Evolutionary conservation across 345 rosid genomes (phyloP), one percentile per base, ranked within the genome.

Genomic region (Aegle marmelos): DNA sequence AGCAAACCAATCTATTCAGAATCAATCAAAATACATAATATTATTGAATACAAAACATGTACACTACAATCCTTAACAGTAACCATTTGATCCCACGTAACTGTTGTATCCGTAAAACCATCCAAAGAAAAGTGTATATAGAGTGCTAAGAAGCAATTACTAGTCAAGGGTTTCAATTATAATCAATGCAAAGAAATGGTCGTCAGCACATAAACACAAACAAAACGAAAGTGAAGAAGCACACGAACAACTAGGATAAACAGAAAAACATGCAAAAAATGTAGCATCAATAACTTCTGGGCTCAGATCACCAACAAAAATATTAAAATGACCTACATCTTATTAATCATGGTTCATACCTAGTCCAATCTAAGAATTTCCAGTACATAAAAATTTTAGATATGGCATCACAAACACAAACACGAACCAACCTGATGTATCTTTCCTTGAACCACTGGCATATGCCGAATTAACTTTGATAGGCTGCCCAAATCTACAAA

Each of bases 391-490:
- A 72, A n/a, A 28, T 64, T 78, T 65, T 28, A 25, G 66, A 54
- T 17, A 36, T n/a, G 59, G 64, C 60, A 70, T 64, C 19, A 69
- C 28, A 39, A 73, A 39, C 70, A 56, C 31, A 27, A 78, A 72
- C 58, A 34, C 16, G 50, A 84, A 72, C 89, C 64, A 82, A 94
- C 99, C n/a, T n/a, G n/a, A n/a, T n/a, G n/a, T n/a, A n/a, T n/a
- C n/a, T n/a, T n/a, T n/a, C n/a, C n/a, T n/a, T n/a, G n/a, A n/a
- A 79, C 95, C 97, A 87, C 93, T 96, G 66, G 97, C 94, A 87
- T 96, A 96, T 50, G 99, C 99, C 99, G 98, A 96, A 76, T 96
- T 96, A 76, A 96, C 99, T 85, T 96, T 94, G 83, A 77, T n/a
- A n/a, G 99, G 99, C 86, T 92, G 99, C 74, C 99, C 99, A 83